These are phyloP conservation scores for Nakaseomyces uthaithaninus DNA, from an alignment of 1,139 yeast species.

Conservation along the genomic window DNA sequence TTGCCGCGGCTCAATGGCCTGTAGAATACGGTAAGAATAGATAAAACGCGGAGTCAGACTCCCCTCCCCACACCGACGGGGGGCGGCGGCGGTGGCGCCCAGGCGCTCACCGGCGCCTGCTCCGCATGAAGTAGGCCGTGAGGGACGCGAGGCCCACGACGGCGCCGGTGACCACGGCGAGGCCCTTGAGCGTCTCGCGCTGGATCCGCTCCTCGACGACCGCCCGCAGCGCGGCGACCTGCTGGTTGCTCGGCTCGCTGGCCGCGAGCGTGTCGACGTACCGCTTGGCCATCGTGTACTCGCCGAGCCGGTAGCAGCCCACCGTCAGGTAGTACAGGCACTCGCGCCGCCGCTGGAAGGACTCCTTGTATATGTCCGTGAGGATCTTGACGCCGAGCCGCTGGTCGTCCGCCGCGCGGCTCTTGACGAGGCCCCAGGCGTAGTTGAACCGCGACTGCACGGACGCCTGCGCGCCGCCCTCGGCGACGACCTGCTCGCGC, in stretches of 20 bases:
- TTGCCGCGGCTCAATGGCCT: no score
- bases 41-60: no score
- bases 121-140: constrained; percentile 47
- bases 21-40: no score
- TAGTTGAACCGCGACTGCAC: constrained; percentile 85
- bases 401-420: constrained; percentile 53
- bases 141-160: constrained; percentile 76
- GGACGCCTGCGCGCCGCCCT: constrained; percentile 64
- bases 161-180: constrained; percentile 78
- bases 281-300: constrained; percentile 74
- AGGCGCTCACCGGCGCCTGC: constrained; percentile 11
- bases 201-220: constrained; percentile 81
- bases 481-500: constrained; percentile 69
- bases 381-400: constrained; percentile 71
- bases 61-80: no score
- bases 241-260: constrained; percentile 78
- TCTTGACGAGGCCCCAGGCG: constrained; percentile 92
- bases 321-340: constrained; percentile 80
- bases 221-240: constrained; percentile 61
- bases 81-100: no score
- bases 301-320: constrained; percentile 84
- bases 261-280: constrained; percentile 70
- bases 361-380: constrained; percentile 65
- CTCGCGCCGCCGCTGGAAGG: constrained; percentile 80
- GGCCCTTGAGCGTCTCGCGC: constrained; percentile 74